Percentiles rank a stretch among this genome's conserved stretches.
phyloP scores from a whole-genome alignment of 441 rosid species.

The Populus hybrid region DNA sequence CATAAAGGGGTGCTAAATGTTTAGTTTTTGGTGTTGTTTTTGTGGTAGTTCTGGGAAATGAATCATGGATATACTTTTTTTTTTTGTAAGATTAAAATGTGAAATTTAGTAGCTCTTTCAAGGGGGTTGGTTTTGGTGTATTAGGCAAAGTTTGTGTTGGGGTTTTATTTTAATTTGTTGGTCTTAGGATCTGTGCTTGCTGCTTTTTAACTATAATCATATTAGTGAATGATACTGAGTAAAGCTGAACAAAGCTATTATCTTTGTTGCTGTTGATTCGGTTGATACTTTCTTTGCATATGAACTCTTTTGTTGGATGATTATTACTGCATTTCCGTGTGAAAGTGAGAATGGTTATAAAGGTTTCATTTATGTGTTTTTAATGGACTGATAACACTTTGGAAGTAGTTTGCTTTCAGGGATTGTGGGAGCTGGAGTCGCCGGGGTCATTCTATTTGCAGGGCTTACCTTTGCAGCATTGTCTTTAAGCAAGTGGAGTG shows the following conservation, averaged over 20 bases:
- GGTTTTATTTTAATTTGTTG: too few relatives aligned
- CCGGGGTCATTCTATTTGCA: slow-evolving; percentile 53
- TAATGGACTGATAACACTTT: slow-evolving; percentile 42
- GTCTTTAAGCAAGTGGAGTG: slow-evolving; percentile 49
- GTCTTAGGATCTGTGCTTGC: too few relatives aligned
- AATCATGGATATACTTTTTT: neutral
- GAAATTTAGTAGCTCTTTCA: neutral
- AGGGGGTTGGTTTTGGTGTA: neutral
- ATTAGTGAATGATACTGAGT: neutral
- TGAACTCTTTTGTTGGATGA: neutral
- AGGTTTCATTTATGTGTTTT: neutral
- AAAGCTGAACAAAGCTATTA: neutral
- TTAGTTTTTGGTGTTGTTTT: neutral
- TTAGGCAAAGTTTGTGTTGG: neutral
- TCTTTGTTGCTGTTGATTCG: neutral
- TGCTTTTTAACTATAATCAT: neutral
- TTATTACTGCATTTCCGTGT: neutral
- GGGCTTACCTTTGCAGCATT: slow-evolving; percentile 64
- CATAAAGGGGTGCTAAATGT: neutral
- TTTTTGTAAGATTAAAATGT: neutral
- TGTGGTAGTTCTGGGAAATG: neutral
- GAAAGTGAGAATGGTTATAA: neutral
- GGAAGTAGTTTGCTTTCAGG: slow-evolving; percentile 81
- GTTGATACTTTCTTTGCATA: neutral
- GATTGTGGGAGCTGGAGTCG: slow-evolving; percentile 70